phyloP scores from a whole-genome alignment of 306 rosid species.

The Cicer bijugum region DNA sequence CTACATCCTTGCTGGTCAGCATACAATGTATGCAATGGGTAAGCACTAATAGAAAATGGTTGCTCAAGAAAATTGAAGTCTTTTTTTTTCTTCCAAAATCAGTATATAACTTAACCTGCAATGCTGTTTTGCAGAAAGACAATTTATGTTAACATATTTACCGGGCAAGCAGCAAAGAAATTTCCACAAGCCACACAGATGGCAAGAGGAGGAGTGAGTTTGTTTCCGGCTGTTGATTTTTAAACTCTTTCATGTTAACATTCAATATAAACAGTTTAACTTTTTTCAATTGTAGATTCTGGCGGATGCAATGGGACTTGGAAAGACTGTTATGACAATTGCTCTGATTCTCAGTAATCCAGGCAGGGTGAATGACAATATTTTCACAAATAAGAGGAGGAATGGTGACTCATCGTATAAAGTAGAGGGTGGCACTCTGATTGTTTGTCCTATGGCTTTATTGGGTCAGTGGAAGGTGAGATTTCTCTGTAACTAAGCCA shows the following conservation, averaged over 20 bases:
- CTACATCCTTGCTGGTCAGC: constrained; percentile 94
- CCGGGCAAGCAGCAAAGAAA: constrained; percentile 71
- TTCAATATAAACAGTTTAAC: background rate
- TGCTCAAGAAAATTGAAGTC: background rate
- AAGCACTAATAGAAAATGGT: constrained; percentile 40
- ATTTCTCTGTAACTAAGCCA: background rate
- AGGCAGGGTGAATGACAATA: constrained; percentile 46
- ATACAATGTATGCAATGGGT: constrained; percentile 72
- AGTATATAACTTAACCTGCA: background rate
- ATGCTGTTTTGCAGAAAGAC: constrained; percentile 56
- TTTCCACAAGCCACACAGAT: constrained; percentile 73
- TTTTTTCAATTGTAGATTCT: constrained; percentile 55
- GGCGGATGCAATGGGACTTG: constrained; percentile 97
- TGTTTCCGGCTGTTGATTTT: constrained; percentile 21
- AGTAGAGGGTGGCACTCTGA: constrained; percentile 75
- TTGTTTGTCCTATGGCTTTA: constrained; percentile 93
- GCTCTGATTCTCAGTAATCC: constrained; percentile 69
- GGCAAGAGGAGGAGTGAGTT: constrained; percentile 96
- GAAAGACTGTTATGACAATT: constrained; percentile 94
- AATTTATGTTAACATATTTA: constrained; percentile 73
- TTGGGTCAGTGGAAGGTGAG: constrained; percentile 90
- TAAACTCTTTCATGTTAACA: background rate
- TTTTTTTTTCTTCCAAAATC: background rate
- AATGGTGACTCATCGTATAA: constrained; percentile 23
- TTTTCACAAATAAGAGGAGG: constrained; percentile 42